phyloP scores from a whole-genome alignment of 1,284 basidiomycete species.

The Cryptococcus maquisensis region DNA sequence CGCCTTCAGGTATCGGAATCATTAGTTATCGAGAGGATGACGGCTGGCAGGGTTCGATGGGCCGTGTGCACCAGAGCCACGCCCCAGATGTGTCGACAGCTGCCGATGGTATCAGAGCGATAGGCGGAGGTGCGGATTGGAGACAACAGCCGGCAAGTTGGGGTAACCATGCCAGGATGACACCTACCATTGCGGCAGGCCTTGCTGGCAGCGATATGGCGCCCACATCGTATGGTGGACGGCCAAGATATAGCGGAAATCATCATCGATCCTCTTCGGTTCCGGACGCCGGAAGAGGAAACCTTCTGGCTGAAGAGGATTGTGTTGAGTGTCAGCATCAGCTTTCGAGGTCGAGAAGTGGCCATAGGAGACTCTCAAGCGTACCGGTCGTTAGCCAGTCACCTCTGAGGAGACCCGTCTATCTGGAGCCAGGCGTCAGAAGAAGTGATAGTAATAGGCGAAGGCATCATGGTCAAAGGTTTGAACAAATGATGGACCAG shows the following conservation, averaged over 20 bases:
- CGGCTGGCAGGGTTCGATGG: conserved; percentile 29
- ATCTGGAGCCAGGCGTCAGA: neutral
- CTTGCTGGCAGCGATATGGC: neutral
- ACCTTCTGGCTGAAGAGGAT: neutral
- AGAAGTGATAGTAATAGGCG: neutral
- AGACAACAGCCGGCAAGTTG: conserved; percentile 17
- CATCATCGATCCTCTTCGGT: neutral
- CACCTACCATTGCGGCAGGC: conserved; percentile 5
- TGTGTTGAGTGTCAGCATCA: neutral
- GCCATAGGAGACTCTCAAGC: neutral
- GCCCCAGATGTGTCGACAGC: conserved; percentile 27
- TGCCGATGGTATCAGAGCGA: conserved; percentile 16
- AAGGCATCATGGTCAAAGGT: neutral
- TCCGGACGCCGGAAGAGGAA: neutral
- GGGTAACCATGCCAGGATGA: conserved; percentile 26
- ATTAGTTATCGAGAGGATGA: conserved; percentile 22
- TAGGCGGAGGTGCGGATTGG: conserved; percentile 5
- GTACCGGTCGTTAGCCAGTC: neutral
- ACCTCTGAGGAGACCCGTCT: neutral
- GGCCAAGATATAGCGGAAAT: no score
- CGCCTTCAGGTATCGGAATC: conserved; percentile 2
- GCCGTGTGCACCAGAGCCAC: conserved; percentile 21
- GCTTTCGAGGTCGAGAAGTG: neutral
- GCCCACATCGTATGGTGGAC: neutral
- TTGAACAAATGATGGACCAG: neutral